Conservation (phyloP, 306 rosid species). For the Quercus suber region DNA sequence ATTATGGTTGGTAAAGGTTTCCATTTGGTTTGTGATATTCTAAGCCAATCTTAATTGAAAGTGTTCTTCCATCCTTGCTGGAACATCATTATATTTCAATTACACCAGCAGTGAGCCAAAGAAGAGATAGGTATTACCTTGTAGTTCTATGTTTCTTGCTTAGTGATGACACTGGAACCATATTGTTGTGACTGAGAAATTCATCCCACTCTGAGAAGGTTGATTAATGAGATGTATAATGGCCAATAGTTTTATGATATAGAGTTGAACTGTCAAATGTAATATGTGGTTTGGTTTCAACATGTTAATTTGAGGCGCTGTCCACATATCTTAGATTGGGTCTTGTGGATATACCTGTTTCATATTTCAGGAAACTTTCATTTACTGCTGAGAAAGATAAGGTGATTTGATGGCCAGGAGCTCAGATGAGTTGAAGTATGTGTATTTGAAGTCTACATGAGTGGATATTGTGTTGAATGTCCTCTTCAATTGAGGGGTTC, state of each 20-base stretch:
- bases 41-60: slow-evolving; percentile 60
- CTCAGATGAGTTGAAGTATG: too few relatives aligned
- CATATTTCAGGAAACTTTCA: too few relatives aligned
- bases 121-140: slow-evolving; percentile 78
- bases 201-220: neutral
- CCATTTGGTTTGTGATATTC: slow-evolving; percentile 27
- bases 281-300: neutral
- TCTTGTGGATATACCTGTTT: neutral
- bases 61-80: slow-evolving; percentile 6
- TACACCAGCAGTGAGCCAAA: slow-evolving; percentile 86
- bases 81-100: slow-evolving; percentile 75
- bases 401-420: too few relatives aligned
- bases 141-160: neutral
- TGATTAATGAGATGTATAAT: too few relatives aligned
- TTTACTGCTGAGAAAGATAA: too few relatives aligned
- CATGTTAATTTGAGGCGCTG: neutral
- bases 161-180: neutral
- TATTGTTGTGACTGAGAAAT: neutral
- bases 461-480: too few relatives aligned
- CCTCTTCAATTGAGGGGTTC: too few relatives aligned
- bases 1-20: slow-evolving; percentile 16
- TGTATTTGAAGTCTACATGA: too few relatives aligned
- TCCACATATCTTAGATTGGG: slow-evolving; percentile 1
- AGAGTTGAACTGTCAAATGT: neutral
- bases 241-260: too few relatives aligned